phyloP scores from a whole-genome alignment of 2,329 filamentous ascomycete species.

The Pseudogymnoascus sp. region DNA sequence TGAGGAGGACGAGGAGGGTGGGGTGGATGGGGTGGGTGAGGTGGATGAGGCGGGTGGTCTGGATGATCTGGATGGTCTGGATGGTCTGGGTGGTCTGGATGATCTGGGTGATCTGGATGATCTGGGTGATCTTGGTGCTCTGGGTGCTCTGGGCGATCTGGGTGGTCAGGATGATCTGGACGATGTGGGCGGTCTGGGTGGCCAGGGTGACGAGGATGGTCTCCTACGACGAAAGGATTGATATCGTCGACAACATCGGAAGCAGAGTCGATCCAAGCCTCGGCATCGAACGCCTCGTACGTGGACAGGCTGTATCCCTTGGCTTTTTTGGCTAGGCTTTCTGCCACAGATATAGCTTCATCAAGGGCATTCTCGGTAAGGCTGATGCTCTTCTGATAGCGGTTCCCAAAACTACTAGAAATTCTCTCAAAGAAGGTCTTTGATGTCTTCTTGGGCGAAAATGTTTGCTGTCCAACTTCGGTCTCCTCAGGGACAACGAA shows the following conservation, averaged over 20 bases:
- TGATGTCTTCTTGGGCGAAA: slow-evolving; percentile 28
- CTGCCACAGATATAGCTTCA: slow-evolving; percentile 22
- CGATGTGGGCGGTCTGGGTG: background rate
- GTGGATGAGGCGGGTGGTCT: background rate
- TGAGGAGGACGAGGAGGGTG: slow-evolving; percentile 25
- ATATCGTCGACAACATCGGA: slow-evolving; percentile 28
- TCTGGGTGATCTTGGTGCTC: slow-evolving; percentile 27
- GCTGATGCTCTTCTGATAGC: slow-evolving; percentile 21
- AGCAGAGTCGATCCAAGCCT: slow-evolving; percentile 27
- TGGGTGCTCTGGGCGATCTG: background rate
- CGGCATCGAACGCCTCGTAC: slow-evolving; percentile 26
- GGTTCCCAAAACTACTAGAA: slow-evolving; percentile 25
- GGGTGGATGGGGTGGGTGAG: slow-evolving; percentile 14
- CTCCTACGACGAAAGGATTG: slow-evolving; percentile 17
- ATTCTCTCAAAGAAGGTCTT: slow-evolving; percentile 26
- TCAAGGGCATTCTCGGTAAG: slow-evolving; percentile 25
- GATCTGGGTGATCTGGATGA: slow-evolving; percentile 2
- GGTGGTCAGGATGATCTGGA: background rate
- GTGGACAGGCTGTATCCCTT: slow-evolving; percentile 14
- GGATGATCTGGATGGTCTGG: slow-evolving; percentile 23
- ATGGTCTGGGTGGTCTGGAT: slow-evolving; percentile 14
- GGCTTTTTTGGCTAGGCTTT: slow-evolving; percentile 15
- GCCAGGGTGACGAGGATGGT: background rate
- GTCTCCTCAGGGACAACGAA: slow-evolving; percentile 44
- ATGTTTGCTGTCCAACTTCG: slow-evolving; percentile 34